Conservation (phyloP, 2,329 filamentous ascomycete genomes). For the Diaporthe capsici region DNA sequence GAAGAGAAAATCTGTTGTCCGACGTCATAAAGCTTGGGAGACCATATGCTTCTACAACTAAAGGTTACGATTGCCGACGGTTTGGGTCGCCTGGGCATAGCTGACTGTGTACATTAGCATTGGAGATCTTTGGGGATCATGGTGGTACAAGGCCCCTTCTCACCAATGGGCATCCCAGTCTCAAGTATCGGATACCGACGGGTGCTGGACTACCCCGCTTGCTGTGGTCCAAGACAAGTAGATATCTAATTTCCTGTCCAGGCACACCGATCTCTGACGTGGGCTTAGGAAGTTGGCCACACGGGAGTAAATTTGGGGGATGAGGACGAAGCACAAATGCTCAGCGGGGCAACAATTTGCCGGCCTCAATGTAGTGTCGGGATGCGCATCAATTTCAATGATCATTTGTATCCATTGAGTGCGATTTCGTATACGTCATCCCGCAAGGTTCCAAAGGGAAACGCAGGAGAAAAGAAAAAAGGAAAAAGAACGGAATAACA, state of each 20-base stretch:
- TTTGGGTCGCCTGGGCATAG: neutral
- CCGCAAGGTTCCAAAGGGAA: too few relatives aligned
- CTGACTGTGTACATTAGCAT: constrained; percentile 22
- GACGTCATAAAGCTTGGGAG: neutral
- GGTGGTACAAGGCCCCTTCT: neutral
- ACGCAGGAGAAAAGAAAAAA: too few relatives aligned
- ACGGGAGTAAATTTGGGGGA: neutral
- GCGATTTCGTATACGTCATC: neutral
- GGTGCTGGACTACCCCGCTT: constrained; percentile 14
- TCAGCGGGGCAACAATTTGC: neutral
- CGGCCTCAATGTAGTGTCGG: neutral
- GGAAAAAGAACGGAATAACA: too few relatives aligned
- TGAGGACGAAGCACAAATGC: neutral
- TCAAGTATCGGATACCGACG: neutral
- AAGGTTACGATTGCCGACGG: neutral
- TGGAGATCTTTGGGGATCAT: constrained; percentile 1
- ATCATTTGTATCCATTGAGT: neutral
- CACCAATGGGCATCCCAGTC: constrained; percentile 7
- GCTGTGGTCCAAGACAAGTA: neutral
- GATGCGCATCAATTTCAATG: neutral
- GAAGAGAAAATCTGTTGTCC: neutral
- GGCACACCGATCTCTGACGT: neutral
- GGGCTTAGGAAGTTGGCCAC: neutral
- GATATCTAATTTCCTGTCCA: neutral
- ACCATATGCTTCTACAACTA: neutral